Conservation (phyloP, 2,329 filamentous ascomycete genomes). For the Lecanicillium sp. region DNA sequence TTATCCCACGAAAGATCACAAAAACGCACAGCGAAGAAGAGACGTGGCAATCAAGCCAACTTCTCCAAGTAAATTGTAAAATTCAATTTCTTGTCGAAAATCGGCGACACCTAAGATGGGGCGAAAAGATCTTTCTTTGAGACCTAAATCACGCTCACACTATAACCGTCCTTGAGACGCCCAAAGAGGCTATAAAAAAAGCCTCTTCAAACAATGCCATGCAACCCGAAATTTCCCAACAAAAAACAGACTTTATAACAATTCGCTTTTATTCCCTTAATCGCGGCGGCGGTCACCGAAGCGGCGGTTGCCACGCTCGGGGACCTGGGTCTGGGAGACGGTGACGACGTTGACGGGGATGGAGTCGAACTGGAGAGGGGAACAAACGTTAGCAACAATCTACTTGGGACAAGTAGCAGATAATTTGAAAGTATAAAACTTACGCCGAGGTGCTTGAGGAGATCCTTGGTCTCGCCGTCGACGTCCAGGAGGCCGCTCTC, state of each 20-base stretch:
- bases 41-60: constrained; percentile 85
- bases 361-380: constrained; percentile 70
- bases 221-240: constrained; percentile 7
- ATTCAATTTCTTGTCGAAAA: constrained; percentile 38
- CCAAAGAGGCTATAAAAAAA: constrained; percentile 30
- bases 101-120: constrained; percentile 82
- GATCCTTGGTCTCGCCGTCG: constrained; percentile 96
- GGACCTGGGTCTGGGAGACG: constrained; percentile 79
- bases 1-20: background rate
- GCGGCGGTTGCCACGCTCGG: constrained; percentile 71
- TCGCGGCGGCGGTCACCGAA: constrained; percentile 59
- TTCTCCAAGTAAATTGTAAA: constrained; percentile 43
- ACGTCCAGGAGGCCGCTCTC: constrained; percentile 92
- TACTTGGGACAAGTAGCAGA: background rate
- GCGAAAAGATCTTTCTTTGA: constrained; percentile 50
- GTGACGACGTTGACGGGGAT: constrained; percentile 94
- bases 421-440: constrained; percentile 35
- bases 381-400: constrained; percentile 18
- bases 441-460: constrained; percentile 98
- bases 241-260: constrained; percentile 23
- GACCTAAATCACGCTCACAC: constrained; percentile 52
- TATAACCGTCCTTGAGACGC: constrained; percentile 47
- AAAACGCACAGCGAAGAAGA: constrained; percentile 26
- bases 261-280: constrained; percentile 26
- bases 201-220: constrained; percentile 9